Base-by-base conservation (phyloP, 805 yeast species). In the Nakazawaea laoshanensis region DNA sequence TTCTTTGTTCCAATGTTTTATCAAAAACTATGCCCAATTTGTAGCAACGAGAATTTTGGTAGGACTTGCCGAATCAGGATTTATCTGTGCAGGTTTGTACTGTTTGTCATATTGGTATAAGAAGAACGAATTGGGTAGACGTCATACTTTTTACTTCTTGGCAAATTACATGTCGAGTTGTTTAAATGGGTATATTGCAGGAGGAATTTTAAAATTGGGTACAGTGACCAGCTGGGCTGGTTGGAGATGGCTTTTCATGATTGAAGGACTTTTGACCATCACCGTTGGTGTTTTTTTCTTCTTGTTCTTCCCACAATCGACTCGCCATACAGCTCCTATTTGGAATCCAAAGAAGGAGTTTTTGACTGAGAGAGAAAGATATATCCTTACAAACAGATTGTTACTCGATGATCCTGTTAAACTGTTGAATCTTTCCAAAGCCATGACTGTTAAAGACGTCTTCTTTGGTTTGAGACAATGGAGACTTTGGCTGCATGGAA, bases 71-170 rank as follows among this genome's bases (percentile, higher is more conserved):
- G 77, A 78, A 49, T 85, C 85, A 36, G 85, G 86, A 0, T 77
- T 77, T 38, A 77, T 80, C 34, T 77, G 81, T 21, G 85, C 77
- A 43, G 54, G 70, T 21, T 65, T 71, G 35, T 53, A 77, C 30
- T 79, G 79, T 74, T 55, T 79, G 50, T 68, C 79, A 2, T 79
- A 77, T 51, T 79, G 77, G 53, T 80, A 70, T 55, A 78, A 74
- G 7, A 47, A 68, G 19, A 50, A 59, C 19, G 86, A 80, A 50
- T 57, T 79, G 12, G 78, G 67, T 63, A 21, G 7, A 12, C 24
- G 38, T 73, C 15, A 64, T 79, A 3, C 58, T 65, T 36, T 67
- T 77, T 1, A 37, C 64, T 16, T 66, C 77, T 1, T 59, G 55
- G 28, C 65, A 70, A 19, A 27, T 52, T 15, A 53, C 74, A 14